A percentile compares a stretch with the other conserved stretches of the same genome.
Conservation (phyloP, 306 rosid genomes). For the Prunus padus region DNA sequence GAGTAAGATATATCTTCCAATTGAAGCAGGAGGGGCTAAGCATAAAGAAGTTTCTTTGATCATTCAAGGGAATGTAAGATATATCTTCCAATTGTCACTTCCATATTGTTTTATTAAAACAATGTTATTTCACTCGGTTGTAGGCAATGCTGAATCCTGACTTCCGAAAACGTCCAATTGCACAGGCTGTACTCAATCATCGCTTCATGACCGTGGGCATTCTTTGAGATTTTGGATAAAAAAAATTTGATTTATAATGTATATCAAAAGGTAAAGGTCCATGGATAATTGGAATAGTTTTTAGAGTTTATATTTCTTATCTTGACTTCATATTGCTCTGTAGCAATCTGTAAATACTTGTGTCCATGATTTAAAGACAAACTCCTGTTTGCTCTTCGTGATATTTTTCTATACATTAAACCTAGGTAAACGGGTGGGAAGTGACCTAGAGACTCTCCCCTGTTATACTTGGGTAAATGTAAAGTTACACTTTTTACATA, state of each 20-base stretch:
- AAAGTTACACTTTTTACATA: no score
- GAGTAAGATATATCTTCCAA: no score
- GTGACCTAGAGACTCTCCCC: no score
- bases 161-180: conserved; percentile 72
- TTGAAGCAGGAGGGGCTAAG: no score
- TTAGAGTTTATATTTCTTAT: not conserved
- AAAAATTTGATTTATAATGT: not conserved
- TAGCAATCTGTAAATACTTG: no score
- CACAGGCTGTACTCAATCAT: conserved; percentile 71
- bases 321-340: not conserved
- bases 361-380: no score
- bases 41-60: no score
- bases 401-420: no score
- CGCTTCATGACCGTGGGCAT: conserved; percentile 53
- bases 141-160: conserved; percentile 93
- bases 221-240: conserved; percentile 38
- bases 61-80: no score
- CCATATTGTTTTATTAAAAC: conserved; percentile 7
- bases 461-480: no score
- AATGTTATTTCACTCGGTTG: not conserved
- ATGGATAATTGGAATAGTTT: not conserved
- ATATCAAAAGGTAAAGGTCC: not conserved
- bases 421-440: no score
- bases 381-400: no score
- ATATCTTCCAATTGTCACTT: not conserved